Percentiles rank a stretch among this genome's conserved stretches.
Evolutionary conservation across 2,329 filamentous ascomycete genomes (phyloP).

Genomic region (Fusarium subtropicale): DNA sequence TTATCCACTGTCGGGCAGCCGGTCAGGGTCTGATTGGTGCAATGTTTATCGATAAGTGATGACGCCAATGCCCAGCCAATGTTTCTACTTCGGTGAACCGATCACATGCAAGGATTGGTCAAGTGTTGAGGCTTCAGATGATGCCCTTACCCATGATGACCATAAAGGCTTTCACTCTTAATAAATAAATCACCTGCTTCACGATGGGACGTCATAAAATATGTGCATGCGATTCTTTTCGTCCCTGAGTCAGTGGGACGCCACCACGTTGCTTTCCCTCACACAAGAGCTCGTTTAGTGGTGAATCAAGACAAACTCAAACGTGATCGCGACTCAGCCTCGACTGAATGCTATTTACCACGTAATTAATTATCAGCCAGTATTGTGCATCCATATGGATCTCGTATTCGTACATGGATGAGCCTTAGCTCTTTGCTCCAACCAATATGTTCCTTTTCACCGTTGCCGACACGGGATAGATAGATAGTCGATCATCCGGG

Average conservation of each 20-base stretch:
- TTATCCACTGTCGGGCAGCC: slow-evolving; percentile 3
- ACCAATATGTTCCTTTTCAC: slow-evolving; percentile 10
- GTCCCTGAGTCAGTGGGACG: slow-evolving; percentile 14
- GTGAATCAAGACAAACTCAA: slow-evolving; percentile 4
- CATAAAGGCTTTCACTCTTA: slow-evolving; percentile 15
- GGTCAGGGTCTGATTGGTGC: slow-evolving; percentile 23
- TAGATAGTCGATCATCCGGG: slow-evolving; percentile 7
- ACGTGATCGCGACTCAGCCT: slow-evolving; percentile 32
- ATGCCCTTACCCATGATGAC: slow-evolving; percentile 33
- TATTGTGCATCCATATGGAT: not conserved
- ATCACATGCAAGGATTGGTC: slow-evolving; percentile 45
- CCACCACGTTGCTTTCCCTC: not conserved
- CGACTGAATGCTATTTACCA: slow-evolving; percentile 4
- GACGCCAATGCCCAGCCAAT: slow-evolving; percentile 41
- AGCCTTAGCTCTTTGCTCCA: not conserved
- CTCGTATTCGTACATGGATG: slow-evolving; percentile 18
- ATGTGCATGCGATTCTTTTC: slow-evolving; percentile 14
- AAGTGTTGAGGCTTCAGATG: slow-evolving; percentile 38
- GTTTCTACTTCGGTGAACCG: slow-evolving; percentile 35
- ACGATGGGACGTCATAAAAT: slow-evolving; percentile 10
- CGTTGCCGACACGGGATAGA: not conserved
- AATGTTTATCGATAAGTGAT: slow-evolving; percentile 41
- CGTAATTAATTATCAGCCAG: slow-evolving; percentile 9
- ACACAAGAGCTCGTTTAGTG: not conserved
- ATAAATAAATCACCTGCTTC: slow-evolving; percentile 25